These are phyloP conservation scores for Lasiosphaeris hirsuta DNA, from an alignment of 495 filamentous ascomycete genomes.

Conservation along the genomic window DNA sequence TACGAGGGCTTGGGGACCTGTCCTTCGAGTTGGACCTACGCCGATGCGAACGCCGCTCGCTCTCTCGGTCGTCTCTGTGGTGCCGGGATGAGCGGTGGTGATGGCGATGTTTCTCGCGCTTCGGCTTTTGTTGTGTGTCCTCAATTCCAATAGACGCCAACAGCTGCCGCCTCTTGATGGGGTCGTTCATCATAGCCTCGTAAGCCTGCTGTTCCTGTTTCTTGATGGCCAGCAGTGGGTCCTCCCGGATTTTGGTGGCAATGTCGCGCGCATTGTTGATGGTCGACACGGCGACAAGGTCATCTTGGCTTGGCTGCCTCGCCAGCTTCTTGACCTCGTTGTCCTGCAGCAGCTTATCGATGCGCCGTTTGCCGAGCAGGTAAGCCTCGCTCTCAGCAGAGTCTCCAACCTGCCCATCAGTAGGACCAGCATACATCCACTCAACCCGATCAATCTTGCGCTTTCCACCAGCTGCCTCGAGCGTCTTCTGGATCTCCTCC, in stretches of 20 bases:
- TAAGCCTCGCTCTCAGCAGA: constrained; percentile 94
- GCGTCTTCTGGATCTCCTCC: constrained; percentile 84
- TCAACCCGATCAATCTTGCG: constrained; percentile 77
- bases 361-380: constrained; percentile 83
- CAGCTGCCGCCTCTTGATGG: constrained; percentile 65
- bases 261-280: constrained; percentile 69
- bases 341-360: constrained; percentile 85
- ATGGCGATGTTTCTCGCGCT: constrained; percentile 50
- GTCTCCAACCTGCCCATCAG: constrained; percentile 72
- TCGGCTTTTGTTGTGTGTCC: constrained; percentile 40
- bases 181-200: constrained; percentile 84
- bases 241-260: constrained; percentile 77
- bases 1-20: constrained; percentile 27
- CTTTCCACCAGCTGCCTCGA: constrained; percentile 82
- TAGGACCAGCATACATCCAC: constrained; percentile 95
- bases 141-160: constrained; percentile 57
- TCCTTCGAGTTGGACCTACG: constrained; percentile 40
- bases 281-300: constrained; percentile 56
- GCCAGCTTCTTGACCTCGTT: constrained; percentile 74
- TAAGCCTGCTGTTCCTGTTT: constrained; percentile 87
- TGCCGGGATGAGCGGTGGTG: constrained; percentile 47
- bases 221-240: constrained; percentile 89
- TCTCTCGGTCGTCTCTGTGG: constrained; percentile 24
- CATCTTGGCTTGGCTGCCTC: constrained; percentile 69
- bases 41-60: constrained; percentile 34